Base-by-base conservation (phyloP, 129 eudicot genomes). In the Chrysanthemum lavandulifolium region DNA sequence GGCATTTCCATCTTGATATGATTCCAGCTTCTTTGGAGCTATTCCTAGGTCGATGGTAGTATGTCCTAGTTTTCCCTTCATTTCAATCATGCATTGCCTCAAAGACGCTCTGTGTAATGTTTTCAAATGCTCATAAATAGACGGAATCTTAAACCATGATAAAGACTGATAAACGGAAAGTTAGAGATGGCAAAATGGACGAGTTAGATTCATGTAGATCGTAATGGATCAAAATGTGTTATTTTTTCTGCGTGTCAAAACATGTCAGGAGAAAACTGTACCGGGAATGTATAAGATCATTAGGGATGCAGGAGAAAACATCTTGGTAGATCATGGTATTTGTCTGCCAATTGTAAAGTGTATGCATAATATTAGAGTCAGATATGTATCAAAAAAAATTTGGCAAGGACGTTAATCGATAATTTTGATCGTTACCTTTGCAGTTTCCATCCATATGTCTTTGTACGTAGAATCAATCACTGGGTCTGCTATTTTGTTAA, bases 271-370 rank as follows among this genome's bases (percentile, higher is more conserved):
- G n/a, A 53, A 63, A 13, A 62, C 10, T 18, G 69, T 76, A 94
- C 99, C 99, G 90, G 64, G 99, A 90, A 54, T 94, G 93, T 81
- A 90, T 90, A 14, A 84, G 86, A 86, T 94, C 96, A 65, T 86
- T 94, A 5, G 99, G 99, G 79, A 94, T 86, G 79, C 99, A 94
- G 52, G 96, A 78, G 75, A 94, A 90, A 33, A 88, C 99, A 64
- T 94, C 99, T 86, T 94, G 99, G 89, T 90, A 94, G 82, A 94
- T 94, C 92, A 86, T 90, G 19, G 94, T 90, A 65, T 94, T 94
- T 62, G 87, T 86, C 99, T 94, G 97, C 74, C 72, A 72, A 77
- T 63, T 18, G 40, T 51, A 78, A 62, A 80, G 55, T 53, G 23
- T 61, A 51, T 13, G 58, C 57, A 69, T 77, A 16, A 68, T 67